phyloP scores from a whole-genome alignment of 2,329 filamentous ascomycete genomes.

The Monosporascus sp. region DNA sequence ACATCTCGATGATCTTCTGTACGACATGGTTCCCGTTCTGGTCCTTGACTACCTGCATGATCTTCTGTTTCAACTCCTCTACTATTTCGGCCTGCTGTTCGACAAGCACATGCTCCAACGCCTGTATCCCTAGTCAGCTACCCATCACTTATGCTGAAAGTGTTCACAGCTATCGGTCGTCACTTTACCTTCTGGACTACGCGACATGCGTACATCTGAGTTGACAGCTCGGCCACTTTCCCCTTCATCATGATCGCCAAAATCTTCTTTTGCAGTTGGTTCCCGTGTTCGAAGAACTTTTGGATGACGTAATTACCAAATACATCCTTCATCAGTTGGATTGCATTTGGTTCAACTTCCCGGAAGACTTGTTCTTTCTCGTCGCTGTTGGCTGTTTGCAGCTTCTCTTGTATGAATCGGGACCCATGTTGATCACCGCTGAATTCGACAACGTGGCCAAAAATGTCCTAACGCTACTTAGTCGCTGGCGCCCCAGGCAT shows the following conservation, averaged over 20 bases:
- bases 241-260: slow-evolving; percentile 84
- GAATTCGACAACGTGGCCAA: slow-evolving; percentile 84
- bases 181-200: slow-evolving; percentile 84
- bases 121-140: slow-evolving; percentile 44
- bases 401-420: slow-evolving; percentile 88
- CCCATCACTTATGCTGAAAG: not conserved
- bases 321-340: slow-evolving; percentile 91
- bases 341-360: slow-evolving; percentile 77
- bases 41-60: slow-evolving; percentile 75
- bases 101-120: slow-evolving; percentile 83
- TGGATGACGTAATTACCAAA: slow-evolving; percentile 99
- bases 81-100: slow-evolving; percentile 85
- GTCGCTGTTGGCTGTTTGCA: slow-evolving; percentile 89
- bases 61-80: slow-evolving; percentile 71
- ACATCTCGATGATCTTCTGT: slow-evolving; percentile 82
- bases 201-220: slow-evolving; percentile 88
- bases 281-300: slow-evolving; percentile 95
- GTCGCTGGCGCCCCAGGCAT: not conserved
- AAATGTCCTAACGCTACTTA: slow-evolving; percentile 60
- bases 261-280: slow-evolving; percentile 85
- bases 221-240: slow-evolving; percentile 72
- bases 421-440: slow-evolving; percentile 94
- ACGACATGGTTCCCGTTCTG: slow-evolving; percentile 96
- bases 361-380: slow-evolving; percentile 88
- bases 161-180: not conserved